These are phyloP conservation scores for Beauveria bassiana DNA, from an alignment of 2,329 filamentous ascomycete genomes.

Conservation along the genomic window DNA sequence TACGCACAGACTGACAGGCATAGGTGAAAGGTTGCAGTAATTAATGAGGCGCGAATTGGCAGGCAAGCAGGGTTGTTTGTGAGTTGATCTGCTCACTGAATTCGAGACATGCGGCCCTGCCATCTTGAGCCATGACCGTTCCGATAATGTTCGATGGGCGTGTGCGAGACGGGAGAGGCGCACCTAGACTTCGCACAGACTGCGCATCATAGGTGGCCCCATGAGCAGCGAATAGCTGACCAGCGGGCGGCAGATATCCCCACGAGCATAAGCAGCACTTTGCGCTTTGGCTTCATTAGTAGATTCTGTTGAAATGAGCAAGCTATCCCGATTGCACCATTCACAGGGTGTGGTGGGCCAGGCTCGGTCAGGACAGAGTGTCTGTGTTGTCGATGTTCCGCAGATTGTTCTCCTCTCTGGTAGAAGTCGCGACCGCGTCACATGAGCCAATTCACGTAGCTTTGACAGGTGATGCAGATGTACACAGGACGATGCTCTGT, in stretches of 20 bases:
- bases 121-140: not conserved
- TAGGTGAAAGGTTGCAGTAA: not conserved
- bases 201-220: not conserved
- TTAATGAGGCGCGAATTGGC: not conserved
- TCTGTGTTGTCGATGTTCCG: not conserved
- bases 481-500: not conserved
- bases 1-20: not conserved
- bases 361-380: not conserved
- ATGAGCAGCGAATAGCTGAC: not conserved
- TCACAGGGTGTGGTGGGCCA: too few relatives aligned
- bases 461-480: not conserved
- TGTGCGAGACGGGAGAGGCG: not conserved
- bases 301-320: not conserved
- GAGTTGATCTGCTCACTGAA: not conserved
- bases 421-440: not conserved
- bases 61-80: not conserved
- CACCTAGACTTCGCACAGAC: not conserved
- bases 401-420: not conserved
- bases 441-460: not conserved
- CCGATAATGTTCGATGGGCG: not conserved
- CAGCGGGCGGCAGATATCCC: not conserved
- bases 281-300: not conserved
- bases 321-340: not conserved
- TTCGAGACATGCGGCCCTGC: not conserved
- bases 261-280: not conserved